A percentile compares a stretch with the other conserved stretches of the same genome.
phyloP scores from a whole-genome alignment of 2,329 filamentous ascomycete species.

The Eurotiales sp. region DNA sequence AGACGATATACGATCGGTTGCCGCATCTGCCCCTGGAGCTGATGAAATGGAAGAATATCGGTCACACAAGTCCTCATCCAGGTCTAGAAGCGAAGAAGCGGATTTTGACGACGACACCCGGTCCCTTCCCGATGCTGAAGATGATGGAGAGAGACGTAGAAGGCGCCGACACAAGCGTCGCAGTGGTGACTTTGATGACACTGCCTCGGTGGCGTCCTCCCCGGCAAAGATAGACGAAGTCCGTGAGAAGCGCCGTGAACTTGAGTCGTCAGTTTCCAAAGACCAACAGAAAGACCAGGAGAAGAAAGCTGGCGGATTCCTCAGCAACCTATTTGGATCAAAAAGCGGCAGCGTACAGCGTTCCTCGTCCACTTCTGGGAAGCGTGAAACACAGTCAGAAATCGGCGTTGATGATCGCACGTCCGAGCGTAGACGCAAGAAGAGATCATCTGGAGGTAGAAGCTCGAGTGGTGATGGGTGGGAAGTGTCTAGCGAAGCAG shows the following conservation, averaged over 20 bases:
- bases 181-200: conserved; percentile 32
- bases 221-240: conserved; percentile 30
- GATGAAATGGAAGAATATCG: conserved; percentile 18
- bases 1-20: conserved; percentile 10
- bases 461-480: conserved; percentile 36
- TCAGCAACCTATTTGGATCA: conserved; percentile 37
- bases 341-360: conserved; percentile 20
- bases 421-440: conserved; percentile 43
- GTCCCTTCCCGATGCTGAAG: conserved; percentile 21
- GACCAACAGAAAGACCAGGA: conserved; percentile 27
- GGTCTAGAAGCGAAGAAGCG: conserved; percentile 10
- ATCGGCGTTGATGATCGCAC: conserved; percentile 32
- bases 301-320: conserved; percentile 30
- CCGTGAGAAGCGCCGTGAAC: conserved; percentile 28
- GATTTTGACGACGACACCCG: conserved; percentile 19
- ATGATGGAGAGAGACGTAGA: conserved; percentile 22
- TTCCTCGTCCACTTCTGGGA: conserved; percentile 28
- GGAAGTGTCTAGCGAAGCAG: conserved; percentile 37
- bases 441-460: conserved; percentile 39
- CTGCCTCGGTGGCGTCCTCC: conserved; percentile 32
- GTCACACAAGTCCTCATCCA: conserved; percentile 21
- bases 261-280: conserved; percentile 20
- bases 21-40: conserved; percentile 11
- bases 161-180: conserved; percentile 24
- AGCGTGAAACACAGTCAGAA: conserved; percentile 35